These are phyloP conservation scores for Penicillium silybi DNA, from an alignment of 495 filamentous ascomycete genomes.

Conservation along the genomic window DNA sequence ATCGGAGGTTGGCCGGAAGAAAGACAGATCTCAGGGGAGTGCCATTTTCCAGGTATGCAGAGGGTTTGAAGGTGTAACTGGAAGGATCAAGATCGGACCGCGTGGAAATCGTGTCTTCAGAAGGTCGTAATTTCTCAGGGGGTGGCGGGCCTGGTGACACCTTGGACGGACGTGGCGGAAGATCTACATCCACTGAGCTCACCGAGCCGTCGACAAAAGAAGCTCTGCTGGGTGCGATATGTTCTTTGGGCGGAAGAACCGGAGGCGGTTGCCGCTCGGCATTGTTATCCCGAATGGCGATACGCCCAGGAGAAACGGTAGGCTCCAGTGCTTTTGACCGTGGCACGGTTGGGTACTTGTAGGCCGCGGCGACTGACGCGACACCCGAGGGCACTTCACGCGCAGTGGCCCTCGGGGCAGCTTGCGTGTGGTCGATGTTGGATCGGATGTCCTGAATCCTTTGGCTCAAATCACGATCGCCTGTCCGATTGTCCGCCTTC, in stretches of 20 bases:
- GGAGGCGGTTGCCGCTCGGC: conserved; percentile 38
- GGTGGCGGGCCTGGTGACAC: conserved; percentile 23
- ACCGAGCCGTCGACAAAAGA: conserved; percentile 18
- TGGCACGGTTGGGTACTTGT: conserved; percentile 55
- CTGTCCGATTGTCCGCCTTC: conserved; percentile 24
- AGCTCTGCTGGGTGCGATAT: conserved; percentile 14
- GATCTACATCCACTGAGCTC: conserved; percentile 4
- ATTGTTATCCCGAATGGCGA: conserved; percentile 23
- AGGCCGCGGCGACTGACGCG: conserved; percentile 24
- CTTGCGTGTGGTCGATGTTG: conserved; percentile 30
- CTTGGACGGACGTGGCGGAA: conserved; percentile 27
- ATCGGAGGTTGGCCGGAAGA: conserved; percentile 70
- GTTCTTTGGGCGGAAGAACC: conserved; percentile 49
- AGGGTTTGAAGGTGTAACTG: conserved; percentile 76
- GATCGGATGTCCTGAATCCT: conserved; percentile 44
- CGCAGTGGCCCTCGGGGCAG: conserved; percentile 8
- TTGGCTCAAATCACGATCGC: conserved; percentile 39
- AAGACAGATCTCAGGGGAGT: conserved; percentile 82
- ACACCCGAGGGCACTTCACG: conserved; percentile 10
- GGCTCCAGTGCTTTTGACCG: conserved; percentile 35
- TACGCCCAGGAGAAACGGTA: conserved; percentile 13
- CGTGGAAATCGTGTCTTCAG: conserved; percentile 20
- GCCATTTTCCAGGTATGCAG: conserved; percentile 85
- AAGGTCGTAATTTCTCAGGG: conserved; percentile 35
- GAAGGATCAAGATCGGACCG: conserved; percentile 41